Evolutionary conservation across 1,284 basidiomycete species (phyloP).

Genomic region (Trametes versicolor): DNA sequence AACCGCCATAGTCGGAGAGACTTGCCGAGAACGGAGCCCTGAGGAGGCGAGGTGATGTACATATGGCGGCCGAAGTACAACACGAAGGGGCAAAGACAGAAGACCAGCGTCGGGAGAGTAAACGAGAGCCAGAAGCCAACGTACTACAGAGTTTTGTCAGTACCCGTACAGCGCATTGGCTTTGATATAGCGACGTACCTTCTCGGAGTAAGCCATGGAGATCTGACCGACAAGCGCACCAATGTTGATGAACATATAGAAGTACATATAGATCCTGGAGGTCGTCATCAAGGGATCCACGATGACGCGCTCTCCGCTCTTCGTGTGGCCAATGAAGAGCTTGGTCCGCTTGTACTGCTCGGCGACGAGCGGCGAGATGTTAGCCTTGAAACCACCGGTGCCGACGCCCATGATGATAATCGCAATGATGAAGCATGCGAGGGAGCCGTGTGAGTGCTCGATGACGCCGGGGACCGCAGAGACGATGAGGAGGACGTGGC

Average conservation of each 20-base stretch:
- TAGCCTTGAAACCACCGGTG: constrained; percentile 86
- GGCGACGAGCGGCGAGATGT: constrained; percentile 82
- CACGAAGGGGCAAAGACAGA: constrained; percentile 76
- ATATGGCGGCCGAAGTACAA: constrained; percentile 72
- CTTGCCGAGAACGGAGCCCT: constrained; percentile 78
- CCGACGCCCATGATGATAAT: constrained; percentile 70
- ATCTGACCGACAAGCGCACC: constrained; percentile 80
- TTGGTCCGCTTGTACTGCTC: constrained; percentile 76
- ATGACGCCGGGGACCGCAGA: constrained; percentile 79
- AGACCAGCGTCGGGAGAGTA: constrained; percentile 74
- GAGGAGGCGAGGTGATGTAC: constrained; percentile 76
- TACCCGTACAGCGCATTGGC: background rate
- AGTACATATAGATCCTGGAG: constrained; percentile 81
- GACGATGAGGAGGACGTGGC: constrained; percentile 81
- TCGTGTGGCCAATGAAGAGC: constrained; percentile 62
- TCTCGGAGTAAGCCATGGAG: constrained; percentile 77
- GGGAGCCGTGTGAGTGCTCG: constrained; percentile 60
- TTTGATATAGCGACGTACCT: constrained; percentile 49
- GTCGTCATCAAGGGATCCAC: constrained; percentile 83
- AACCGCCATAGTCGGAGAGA: constrained; percentile 59
- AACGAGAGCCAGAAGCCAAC: constrained; percentile 80
- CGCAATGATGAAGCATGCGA: constrained; percentile 72
- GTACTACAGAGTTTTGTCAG: constrained; percentile 49
- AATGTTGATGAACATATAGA: constrained; percentile 84
- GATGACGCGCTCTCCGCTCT: constrained; percentile 80